Conservation (phyloP, 2,329 filamentous ascomycete genomes). For the Shiraia sp. region DNA sequence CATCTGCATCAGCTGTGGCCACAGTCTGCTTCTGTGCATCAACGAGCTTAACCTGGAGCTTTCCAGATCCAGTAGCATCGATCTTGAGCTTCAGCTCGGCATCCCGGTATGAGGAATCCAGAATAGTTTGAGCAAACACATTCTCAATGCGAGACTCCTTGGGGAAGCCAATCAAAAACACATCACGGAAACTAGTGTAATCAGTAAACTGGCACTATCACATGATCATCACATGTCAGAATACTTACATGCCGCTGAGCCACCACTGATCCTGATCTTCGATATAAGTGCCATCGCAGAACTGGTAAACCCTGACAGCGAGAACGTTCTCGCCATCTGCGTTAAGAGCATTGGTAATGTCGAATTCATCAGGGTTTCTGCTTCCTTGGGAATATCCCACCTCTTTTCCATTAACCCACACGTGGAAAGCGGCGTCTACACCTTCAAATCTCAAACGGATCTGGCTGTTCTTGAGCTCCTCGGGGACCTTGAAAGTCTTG, state of each 20-base stretch:
- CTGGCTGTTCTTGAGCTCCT: constrained; percentile 56
- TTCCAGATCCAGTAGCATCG: constrained; percentile 44
- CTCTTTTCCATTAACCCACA: constrained; percentile 67
- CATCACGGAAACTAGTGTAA: constrained; percentile 66
- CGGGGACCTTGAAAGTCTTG: constrained; percentile 58
- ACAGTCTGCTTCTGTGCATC: constrained; percentile 45
- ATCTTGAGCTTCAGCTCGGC: constrained; percentile 57
- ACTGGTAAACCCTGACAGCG: constrained; percentile 70
- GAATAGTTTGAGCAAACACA: constrained; percentile 58
- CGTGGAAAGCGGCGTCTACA: constrained; percentile 71
- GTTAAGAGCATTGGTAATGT: constrained; percentile 60
- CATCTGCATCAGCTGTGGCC: constrained; percentile 14
- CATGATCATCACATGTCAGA: too few relatives aligned
- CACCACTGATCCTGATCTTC: constrained; percentile 73
- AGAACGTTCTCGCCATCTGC: constrained; percentile 57
- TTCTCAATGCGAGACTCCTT: constrained; percentile 58
- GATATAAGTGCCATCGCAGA: constrained; percentile 70
- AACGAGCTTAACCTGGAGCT: constrained; percentile 50
- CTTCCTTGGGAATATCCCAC: constrained; percentile 72
- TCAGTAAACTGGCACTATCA: too few relatives aligned
- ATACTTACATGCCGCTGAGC: constrained; percentile 56
- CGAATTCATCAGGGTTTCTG: constrained; percentile 71
- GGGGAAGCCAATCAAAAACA: constrained; percentile 63
- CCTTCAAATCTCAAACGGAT: constrained; percentile 70
- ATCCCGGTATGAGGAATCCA: constrained; percentile 58